Conservation (phyloP, 768 basidiomycete genomes). For the Leccinum fibrillosum region DNA sequence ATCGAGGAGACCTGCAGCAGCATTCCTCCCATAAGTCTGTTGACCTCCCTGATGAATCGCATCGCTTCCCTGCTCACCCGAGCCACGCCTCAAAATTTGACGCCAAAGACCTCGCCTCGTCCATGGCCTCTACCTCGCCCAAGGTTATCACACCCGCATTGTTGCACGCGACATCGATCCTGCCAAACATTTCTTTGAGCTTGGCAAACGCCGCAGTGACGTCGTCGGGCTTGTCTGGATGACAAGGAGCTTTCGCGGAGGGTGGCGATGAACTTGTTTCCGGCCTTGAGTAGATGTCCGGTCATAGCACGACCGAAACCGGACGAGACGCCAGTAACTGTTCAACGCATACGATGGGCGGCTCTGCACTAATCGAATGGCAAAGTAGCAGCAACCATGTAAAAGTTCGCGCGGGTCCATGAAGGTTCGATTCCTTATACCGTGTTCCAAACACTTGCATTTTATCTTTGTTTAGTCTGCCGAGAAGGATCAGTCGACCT, state of each 20-base stretch:
- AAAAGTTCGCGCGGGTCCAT: no score
- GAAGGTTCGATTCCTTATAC: no score
- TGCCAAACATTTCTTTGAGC: conserved; percentile 28
- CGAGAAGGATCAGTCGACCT: background rate
- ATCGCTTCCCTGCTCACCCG: conserved; percentile 31
- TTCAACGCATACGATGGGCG: background rate
- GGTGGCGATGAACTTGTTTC: conserved; percentile 42
- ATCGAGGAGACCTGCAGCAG: conserved; percentile 35
- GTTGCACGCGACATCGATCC: conserved; percentile 37
- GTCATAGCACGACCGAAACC: conserved; percentile 34
- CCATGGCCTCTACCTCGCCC: conserved; percentile 36
- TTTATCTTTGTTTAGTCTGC: background rate
- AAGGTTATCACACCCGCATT: conserved; percentile 30
- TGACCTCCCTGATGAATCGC: conserved; percentile 36
- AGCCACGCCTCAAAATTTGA: conserved; percentile 35
- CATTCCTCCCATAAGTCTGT: conserved; percentile 36
- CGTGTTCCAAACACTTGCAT: background rate
- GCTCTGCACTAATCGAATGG: background rate
- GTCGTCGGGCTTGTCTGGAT: conserved; percentile 22
- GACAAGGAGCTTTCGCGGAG: conserved; percentile 36
- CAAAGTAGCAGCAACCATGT: no score
- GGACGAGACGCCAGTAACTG: conserved; percentile 27
- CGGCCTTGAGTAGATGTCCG: conserved; percentile 25
- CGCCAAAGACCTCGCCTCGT: conserved; percentile 34
- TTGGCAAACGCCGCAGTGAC: conserved; percentile 27